Percentiles rank a stretch among this genome's conserved stretches.
phyloP scores from a whole-genome alignment of 768 basidiomycete genomes.

The Termitomyces sp. region DNA sequence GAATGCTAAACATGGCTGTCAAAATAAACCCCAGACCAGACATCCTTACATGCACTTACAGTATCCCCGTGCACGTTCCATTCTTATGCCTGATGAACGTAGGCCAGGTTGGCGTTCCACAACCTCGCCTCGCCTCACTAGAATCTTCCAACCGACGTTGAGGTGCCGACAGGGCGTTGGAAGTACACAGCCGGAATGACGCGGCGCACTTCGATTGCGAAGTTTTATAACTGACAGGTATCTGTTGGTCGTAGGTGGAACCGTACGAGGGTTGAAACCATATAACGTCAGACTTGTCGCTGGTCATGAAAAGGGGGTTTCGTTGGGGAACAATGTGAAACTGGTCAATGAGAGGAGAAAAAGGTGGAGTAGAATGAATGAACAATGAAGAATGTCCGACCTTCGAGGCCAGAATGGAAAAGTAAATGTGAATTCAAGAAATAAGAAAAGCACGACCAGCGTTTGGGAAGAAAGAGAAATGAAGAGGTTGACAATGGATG shows the following conservation, averaged over 20 bases:
- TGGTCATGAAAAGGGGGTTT: not conserved
- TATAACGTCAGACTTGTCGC: slow-evolving; percentile 9
- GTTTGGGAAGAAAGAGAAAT: slow-evolving; percentile 15
- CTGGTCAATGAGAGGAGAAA: not conserved
- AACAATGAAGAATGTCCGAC: slow-evolving; percentile 4
- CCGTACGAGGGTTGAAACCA: slow-evolving; percentile 12
- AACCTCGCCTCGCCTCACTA: slow-evolving; percentile 7
- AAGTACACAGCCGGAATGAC: slow-evolving; percentile 20
- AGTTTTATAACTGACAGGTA: slow-evolving; percentile 19
- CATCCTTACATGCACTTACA: slow-evolving; percentile 19
- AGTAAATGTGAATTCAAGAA: not conserved
- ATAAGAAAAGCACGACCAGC: slow-evolving; percentile 16
- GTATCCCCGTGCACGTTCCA: slow-evolving; percentile 20
- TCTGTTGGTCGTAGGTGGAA: slow-evolving; percentile 17
- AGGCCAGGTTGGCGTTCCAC: slow-evolving; percentile 23
- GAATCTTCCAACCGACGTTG: slow-evolving; percentile 3
- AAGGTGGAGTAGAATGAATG: not conserved
- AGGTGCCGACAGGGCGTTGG: not conserved
- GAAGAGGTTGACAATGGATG: slow-evolving; percentile 15
- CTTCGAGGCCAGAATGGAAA: slow-evolving; percentile 7
- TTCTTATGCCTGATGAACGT: slow-evolving; percentile 15
- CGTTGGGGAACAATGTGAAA: not conserved
- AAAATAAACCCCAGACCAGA: not conserved
- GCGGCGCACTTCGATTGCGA: slow-evolving; percentile 11
- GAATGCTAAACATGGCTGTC: slow-evolving; percentile 3